Base-by-base conservation (phyloP, 2,329 filamentous ascomycete species). In the Fusarium armeniacum region DNA sequence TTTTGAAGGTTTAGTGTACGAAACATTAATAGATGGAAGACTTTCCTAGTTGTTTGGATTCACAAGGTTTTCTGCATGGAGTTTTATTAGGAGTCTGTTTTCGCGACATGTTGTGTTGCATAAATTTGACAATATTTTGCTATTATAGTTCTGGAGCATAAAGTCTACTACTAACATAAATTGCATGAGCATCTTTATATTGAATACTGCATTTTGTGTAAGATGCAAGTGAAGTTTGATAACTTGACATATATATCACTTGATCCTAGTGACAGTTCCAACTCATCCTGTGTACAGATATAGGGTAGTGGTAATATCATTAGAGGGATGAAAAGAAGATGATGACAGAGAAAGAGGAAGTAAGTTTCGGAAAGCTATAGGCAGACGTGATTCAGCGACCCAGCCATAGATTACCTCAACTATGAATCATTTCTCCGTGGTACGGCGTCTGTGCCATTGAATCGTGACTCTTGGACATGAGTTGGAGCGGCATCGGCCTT, bases 1-100 rank as follows among this genome's bases (percentile, higher is more conserved):
- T 15, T 68, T 69, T 11, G 59, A 69, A 8, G 38, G 51, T 4
- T 36, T 69, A n/a, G 54, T 65, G 3, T 33, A 59, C 6, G 60
- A 68, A 3, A 65, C 54, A 0, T 20, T 69, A 1, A n/a, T 43
- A 20, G 33, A 20, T 1, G 60, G 60, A 7, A 52, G 15, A 4
- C 9, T 41, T 6, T 16, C 24, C 5, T 52, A 35, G 26, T 15
- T 18, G 13, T 10, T 22, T n/a, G 3, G 18, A 9, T 22, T 0
- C 1, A 4, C 3, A 18, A 20, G 9, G 16, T 13, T 5, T 6
- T 3, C 5, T 3, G 4, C 2, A 13, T 3, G 3, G 7, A 3
- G 7, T 13, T 9, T 18, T 0, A 13, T 24, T 1, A 22, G 15
- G 6, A 16, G 10, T 13, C 6, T 3, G 6, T 18, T 11, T 16